Evolutionary conservation across 2,329 filamentous ascomycete species (phyloP).

Genomic region (Pyricularia pennisetigena): DNA sequence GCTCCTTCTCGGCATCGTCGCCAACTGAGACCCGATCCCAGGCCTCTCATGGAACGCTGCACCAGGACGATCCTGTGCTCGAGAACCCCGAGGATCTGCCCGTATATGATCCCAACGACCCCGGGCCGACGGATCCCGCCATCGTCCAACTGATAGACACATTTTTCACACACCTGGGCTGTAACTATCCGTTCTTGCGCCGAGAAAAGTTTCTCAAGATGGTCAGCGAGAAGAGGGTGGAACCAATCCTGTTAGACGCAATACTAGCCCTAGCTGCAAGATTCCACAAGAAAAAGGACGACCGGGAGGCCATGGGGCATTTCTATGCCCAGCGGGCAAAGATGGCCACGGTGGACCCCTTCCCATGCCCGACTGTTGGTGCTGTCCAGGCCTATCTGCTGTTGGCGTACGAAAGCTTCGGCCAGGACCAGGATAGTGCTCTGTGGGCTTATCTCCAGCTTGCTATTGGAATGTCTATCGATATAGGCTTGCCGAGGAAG

Average conservation of each 20-base stretch:
- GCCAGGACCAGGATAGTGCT: constrained; percentile 78
- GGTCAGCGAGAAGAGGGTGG: constrained; percentile 70
- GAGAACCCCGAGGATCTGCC: constrained; percentile 47
- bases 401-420: constrained; percentile 83
- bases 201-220: constrained; percentile 64
- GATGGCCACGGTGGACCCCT: constrained; percentile 71
- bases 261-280: constrained; percentile 75
- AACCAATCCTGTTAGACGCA: constrained; percentile 77
- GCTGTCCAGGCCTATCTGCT: constrained; percentile 77
- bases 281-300: constrained; percentile 48
- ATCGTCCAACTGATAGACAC: constrained; percentile 69
- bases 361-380: constrained; percentile 72
- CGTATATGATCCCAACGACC: constrained; percentile 65
- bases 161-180: constrained; percentile 75
- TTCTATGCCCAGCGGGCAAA: constrained; percentile 76
- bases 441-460: constrained; percentile 91
- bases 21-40: not conserved
- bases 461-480: constrained; percentile 74
- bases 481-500: constrained; percentile 72
- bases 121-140: constrained; percentile 60
- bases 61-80: constrained; percentile 20
- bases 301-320: constrained; percentile 60
- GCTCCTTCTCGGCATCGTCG: constrained; percentile 45
- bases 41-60: constrained; percentile 28
- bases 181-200: constrained; percentile 70